Evolutionary conservation across 352 stramenopile genomes (phyloP), one percentile per base, ranked within the genome.

Genomic region (Pythium volutum): DNA sequence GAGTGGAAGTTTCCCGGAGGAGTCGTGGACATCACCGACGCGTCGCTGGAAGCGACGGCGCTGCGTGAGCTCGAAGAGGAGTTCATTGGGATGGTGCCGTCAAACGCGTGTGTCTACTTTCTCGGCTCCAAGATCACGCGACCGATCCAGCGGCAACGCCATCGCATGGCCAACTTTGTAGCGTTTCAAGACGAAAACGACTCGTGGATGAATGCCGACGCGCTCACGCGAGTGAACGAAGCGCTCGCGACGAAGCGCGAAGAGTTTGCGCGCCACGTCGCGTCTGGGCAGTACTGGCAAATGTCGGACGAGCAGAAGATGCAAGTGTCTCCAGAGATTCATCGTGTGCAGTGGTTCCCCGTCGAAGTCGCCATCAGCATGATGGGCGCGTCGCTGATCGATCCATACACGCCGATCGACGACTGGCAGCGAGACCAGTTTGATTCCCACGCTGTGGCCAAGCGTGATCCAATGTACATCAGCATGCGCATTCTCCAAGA

Each of bases 151-250:
- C 52, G 51, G 4, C 62, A 61, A 16, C 75, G 76, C 39, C 71
- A 87, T 61, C 66, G 74, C 54, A 88, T 88, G 78, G 75, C 84
- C 66, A 88, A 88, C 56, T 88, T 88, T 57, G 67, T 87, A 0
- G 74, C 75, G 8, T 77, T 88, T n/a, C 65, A 72, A n/a, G 66
- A 78, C 14, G 78, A 88, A 43, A 88, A 88, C 58, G 23, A 41
- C 0, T 27, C 62, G 49, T 83, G 73, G 73, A 69, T 88, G 48
- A 74, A 69, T 26, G 57, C 62, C 23, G 55, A 61, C 2, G 63
- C 59, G 4, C 33, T 87, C 29, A 25, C 51, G 20, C 31, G 55
- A 1, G 70, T 88, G 55, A 88, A 88, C 50, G 61, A 61, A n/a
- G 62, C 61, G 20, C 66, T 88, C 16, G 45, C 43, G 8, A 55